Evolutionary conservation across 2,329 filamentous ascomycete genomes (phyloP).

Genomic region (Lachnellula arida): DNA sequence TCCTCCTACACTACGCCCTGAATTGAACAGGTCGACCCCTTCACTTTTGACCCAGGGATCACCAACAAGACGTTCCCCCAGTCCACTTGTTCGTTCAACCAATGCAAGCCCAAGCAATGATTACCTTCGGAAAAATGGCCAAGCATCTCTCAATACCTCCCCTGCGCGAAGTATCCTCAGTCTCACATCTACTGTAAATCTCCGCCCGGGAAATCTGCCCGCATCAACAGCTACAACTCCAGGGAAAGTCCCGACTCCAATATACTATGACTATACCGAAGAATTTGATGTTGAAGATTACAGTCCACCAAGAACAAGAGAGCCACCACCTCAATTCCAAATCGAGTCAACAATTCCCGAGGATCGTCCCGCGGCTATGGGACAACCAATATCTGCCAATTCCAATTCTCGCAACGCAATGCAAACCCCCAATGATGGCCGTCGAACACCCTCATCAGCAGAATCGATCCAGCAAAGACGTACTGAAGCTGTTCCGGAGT

Average conservation of each 20-base stretch:
- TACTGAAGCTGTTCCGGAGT: neutral
- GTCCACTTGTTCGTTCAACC: constrained; percentile 18
- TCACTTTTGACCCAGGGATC: constrained; percentile 26
- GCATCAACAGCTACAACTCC: constrained; percentile 27
- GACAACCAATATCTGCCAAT: constrained; percentile 6
- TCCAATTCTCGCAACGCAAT: constrained; percentile 3
- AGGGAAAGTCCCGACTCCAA: constrained; percentile 22
- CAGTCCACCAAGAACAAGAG: constrained; percentile 11
- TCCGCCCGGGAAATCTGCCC: constrained; percentile 12
- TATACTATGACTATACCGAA: constrained; percentile 34
- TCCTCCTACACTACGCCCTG: constrained; percentile 23
- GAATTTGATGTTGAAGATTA: constrained; percentile 29
- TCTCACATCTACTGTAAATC: constrained; percentile 29
- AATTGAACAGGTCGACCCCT: constrained; percentile 28
- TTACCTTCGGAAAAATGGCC: constrained; percentile 20
- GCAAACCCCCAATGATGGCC: constrained; percentile 4
- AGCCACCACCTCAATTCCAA: constrained; percentile 27
- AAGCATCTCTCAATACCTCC: constrained; percentile 25
- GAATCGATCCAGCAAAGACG: constrained; percentile 7
- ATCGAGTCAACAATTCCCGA: constrained; percentile 29
- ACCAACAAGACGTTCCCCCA: constrained; percentile 25
- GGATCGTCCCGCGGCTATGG: constrained; percentile 24
- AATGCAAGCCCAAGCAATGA: constrained; percentile 16
- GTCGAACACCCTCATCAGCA: constrained; percentile 15
- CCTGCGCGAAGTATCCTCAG: constrained; percentile 29